Evolutionary conservation across 176 grass and related monocot species (phyloP), one percentile per base, ranked within the genome.

Genomic region (Thinopyrum elongatum): DNA sequence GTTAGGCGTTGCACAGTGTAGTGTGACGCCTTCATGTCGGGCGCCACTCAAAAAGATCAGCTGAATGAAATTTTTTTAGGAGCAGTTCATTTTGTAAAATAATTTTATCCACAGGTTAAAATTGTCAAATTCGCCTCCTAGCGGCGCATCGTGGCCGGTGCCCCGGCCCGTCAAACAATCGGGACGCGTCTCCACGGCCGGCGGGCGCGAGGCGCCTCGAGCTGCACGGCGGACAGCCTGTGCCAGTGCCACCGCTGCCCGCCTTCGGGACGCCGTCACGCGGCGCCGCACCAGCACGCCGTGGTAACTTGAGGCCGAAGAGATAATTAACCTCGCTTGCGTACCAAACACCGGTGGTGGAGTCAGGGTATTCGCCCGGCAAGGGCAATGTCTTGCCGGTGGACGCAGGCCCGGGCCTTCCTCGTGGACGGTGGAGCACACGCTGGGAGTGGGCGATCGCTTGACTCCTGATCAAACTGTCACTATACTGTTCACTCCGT

Each of bases 191-290:
- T 36, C 42, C 85, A 84, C 29, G 89, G 81, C 60, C 8, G 47
- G 4, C 35, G 81, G 35, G 80, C 80, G 19, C 81, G 89, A 87
- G 80, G 80, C 68, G 60, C 85, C 89, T 90, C 80, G 89, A 59
- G 0, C 1, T 6, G 44, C 74, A 68, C 80, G 80, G 59, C 8
- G 68, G 81, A 75, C 85, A 91, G 85, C 21, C 80, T 90, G 81
- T 90, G 84, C 73, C 73, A 82, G 41, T 11, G 47, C 62, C 23
- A 6, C 76, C 59, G 74, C 28, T 17, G 46, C 60, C 49, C 61
- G 71, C 16, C 38, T 74, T 83, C 8, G 19, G 33, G 31, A 63
- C 53, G 77, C 23, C 2, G 49, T 5, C 60, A 44, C 53, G 65
- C 80, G 15, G 4, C 30, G 36, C 36, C 8, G 7, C 61, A 5